A percentile compares a stretch with the other conserved stretches of the same genome.
Conservation (phyloP, 2,329 filamentous ascomycete genomes). For the Cercospora nicotianae region DNA sequence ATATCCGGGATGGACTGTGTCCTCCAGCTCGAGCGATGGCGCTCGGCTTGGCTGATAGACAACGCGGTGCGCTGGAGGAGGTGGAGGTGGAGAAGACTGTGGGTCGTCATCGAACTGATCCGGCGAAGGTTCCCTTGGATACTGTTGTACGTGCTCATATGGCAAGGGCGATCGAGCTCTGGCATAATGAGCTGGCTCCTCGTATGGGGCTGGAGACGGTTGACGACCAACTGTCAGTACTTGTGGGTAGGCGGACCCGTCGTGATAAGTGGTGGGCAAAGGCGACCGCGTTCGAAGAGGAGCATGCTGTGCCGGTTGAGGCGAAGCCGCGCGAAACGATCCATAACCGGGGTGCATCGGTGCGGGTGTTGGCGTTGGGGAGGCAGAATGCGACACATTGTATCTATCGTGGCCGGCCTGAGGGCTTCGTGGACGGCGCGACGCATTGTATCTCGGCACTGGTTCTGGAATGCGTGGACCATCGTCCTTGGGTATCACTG, state of each 20-base stretch:
- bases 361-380: constrained; percentile 42
- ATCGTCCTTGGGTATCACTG: constrained; percentile 28
- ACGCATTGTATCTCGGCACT: constrained; percentile 31
- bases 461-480: constrained; percentile 37
- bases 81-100: constrained; percentile 73
- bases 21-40: constrained; percentile 46
- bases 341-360: constrained; percentile 34
- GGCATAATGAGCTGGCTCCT: constrained; percentile 25
- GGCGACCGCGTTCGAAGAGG: constrained; percentile 46
- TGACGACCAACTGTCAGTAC: constrained; percentile 30
- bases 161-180: constrained; percentile 26
- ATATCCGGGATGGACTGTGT: constrained; percentile 42
- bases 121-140: constrained; percentile 20
- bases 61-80: constrained; percentile 75
- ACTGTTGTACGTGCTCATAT: constrained; percentile 30
- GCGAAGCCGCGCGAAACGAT: constrained; percentile 30
- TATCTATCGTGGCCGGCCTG: constrained; percentile 26
- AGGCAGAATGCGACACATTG: constrained; percentile 38
- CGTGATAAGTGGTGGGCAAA: constrained; percentile 40
- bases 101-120: constrained; percentile 41
- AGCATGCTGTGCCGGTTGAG: constrained; percentile 32
- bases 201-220: constrained; percentile 35
- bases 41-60: constrained; percentile 53
- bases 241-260: constrained; percentile 38
- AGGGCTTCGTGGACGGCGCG: constrained; percentile 30